A percentile compares a stretch with the other conserved stretches of the same genome.
Conservation (phyloP, 371 early-diverging fungal species). For the Syncephalastrum contaminatum region DNA sequence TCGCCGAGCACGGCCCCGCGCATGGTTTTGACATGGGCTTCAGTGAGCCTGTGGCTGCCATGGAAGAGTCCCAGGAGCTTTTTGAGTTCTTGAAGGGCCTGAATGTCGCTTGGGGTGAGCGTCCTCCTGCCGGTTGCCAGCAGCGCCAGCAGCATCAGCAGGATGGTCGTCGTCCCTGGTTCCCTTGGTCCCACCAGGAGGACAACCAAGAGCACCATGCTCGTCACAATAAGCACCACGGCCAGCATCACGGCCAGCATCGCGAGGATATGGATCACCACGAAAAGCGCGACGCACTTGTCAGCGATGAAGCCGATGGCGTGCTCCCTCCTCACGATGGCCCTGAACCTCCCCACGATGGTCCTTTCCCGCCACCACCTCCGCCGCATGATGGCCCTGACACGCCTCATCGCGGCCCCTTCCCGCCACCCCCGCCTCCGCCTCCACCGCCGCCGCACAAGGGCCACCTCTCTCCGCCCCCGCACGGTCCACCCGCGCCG, state of each 20-base stretch:
- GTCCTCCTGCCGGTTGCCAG: slow-evolving; percentile 1
- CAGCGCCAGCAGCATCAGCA: slow-evolving; percentile 1
- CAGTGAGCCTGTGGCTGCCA: background rate
- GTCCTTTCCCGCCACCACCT: no score
- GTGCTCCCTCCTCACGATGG: no score
- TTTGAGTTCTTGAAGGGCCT: slow-evolving; percentile 8
- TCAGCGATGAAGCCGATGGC: no score
- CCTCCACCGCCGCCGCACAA: slow-evolving; percentile 3
- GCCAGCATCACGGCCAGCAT: background rate
- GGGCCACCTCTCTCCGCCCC: background rate
- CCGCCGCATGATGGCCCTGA: no score
- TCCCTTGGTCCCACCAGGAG: background rate
- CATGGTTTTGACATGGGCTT: no score
- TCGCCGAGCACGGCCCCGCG: no score
- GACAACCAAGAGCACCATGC: background rate
- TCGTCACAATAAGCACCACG: background rate
- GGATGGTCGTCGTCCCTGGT: slow-evolving; percentile 5
- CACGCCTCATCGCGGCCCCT: background rate
- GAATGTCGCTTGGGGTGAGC: slow-evolving; percentile 4
- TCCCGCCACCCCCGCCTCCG: background rate
- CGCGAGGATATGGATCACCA: no score
- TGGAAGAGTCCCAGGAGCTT: slow-evolving; percentile 4
- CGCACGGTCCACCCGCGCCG: slow-evolving; percentile 6
- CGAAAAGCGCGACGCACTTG: no score
- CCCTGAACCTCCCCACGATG: no score